Conservation (phyloP, 2,329 filamentous ascomycete genomes). For the Fusarium nematophilum region DNA sequence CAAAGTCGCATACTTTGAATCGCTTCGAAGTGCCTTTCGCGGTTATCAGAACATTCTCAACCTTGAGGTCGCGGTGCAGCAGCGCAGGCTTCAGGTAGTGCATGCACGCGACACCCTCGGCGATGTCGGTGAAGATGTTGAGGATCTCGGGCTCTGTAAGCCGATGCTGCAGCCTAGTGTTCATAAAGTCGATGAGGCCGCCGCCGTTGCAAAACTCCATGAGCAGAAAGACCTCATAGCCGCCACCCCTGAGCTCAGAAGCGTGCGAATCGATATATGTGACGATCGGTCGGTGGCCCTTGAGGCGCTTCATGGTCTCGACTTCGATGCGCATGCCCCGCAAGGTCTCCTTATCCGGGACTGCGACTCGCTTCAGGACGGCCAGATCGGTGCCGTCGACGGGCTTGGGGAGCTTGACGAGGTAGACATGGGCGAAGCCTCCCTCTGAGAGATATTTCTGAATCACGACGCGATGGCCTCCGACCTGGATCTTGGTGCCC, state of each 20-base stretch:
- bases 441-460: conserved; percentile 98
- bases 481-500: conserved; percentile 97
- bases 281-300: conserved; percentile 95
- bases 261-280: conserved; percentile 99
- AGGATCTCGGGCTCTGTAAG: conserved; percentile 97
- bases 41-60: conserved; percentile 96
- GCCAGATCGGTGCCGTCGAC: conserved; percentile 83
- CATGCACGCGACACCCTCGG: conserved; percentile 98
- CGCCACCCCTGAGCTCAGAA: conserved; percentile 89
- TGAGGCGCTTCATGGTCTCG: conserved; percentile 99
- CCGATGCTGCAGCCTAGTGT: conserved; percentile 94
- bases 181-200: conserved; percentile 99
- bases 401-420: conserved; percentile 85
- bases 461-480: conserved; percentile 90
- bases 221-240: conserved; percentile 96
- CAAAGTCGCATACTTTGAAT: conserved; percentile 99
- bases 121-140: conserved; percentile 95
- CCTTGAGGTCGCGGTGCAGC: conserved; percentile 94
- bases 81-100: conserved; percentile 96
- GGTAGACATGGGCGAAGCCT: conserved; percentile 97
- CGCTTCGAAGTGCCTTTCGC: conserved; percentile 71
- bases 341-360: conserved; percentile 94
- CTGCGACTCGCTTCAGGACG: conserved; percentile 93
- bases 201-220: conserved; percentile 98
- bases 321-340: conserved; percentile 98